These are phyloP conservation scores for Amanita pseudoporphyria DNA, from an alignment of 768 basidiomycete genomes.

Conservation along the genomic window DNA sequence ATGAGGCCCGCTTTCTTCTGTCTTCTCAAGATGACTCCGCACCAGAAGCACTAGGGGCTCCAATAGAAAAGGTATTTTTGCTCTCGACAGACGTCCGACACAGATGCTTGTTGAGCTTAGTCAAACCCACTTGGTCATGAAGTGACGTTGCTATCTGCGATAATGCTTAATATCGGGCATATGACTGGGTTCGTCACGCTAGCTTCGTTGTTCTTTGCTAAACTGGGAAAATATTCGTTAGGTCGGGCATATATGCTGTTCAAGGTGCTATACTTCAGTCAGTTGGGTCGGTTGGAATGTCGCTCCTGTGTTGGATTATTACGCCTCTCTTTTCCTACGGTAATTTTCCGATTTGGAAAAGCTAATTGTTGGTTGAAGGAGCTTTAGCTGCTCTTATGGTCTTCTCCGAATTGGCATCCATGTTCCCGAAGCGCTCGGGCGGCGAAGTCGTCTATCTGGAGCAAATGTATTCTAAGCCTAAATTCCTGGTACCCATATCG, in stretches of 20 bases:
- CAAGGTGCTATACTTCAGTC: slow-evolving; percentile 25
- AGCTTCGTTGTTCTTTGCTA: not conserved
- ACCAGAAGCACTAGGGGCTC: not conserved
- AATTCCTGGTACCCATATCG: slow-evolving; percentile 31
- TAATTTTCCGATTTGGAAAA: slow-evolving; percentile 6
- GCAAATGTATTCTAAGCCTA: slow-evolving; percentile 33
- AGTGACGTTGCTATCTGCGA: slow-evolving; percentile 24
- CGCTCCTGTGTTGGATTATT: slow-evolving; percentile 22
- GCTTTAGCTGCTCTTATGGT: slow-evolving; percentile 24
- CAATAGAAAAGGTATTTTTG: not conserved
- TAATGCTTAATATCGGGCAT: slow-evolving; percentile 27
- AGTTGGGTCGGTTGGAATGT: slow-evolving; percentile 26
- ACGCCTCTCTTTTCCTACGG: slow-evolving; percentile 25
- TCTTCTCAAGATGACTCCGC: not conserved
- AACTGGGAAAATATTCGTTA: slow-evolving; percentile 5
- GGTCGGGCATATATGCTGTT: slow-evolving; percentile 28
- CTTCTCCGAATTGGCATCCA: slow-evolving; percentile 35
- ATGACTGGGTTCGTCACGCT: slow-evolving; percentile 20
- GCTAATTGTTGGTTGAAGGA: not conserved
- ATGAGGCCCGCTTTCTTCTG: not conserved
- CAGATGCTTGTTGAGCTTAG: slow-evolving; percentile 10
- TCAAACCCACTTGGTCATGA: slow-evolving; percentile 21
- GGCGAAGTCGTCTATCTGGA: slow-evolving; percentile 42
- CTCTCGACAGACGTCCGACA: not conserved
- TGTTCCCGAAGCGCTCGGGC: slow-evolving; percentile 39